Base-by-base conservation (phyloP, 345 rosid species). In the Leavenworthia alabamica region DNA sequence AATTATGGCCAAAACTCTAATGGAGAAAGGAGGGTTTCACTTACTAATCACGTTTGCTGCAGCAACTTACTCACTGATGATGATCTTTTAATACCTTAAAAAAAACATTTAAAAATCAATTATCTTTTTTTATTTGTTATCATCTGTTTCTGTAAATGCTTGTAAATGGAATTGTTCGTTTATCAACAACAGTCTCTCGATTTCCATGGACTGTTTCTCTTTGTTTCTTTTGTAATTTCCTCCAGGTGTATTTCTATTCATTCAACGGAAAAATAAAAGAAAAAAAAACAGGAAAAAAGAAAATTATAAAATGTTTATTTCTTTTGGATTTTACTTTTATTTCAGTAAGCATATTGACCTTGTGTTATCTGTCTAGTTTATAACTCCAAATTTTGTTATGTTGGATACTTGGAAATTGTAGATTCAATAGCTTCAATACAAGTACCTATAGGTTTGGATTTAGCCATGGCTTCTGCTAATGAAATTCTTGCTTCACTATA, bases 171-270 rank as follows among this genome's bases (percentile, higher is more conserved):
- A 13, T 41, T 68, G 66, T 73, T 64, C 71, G 60, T 60, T 70
- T 68, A 45, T 67, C 66, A 73, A 59, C 17, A 6, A 50, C 70
- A 71, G 75, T 71, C 75, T 68, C 55, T 64, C 70, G 54, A 78
- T 83, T 77, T 77, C 77, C 76, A 83, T 69, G 74, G 83, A 79
- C 79, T 70, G 76, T 58, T 58, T 57, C n/a, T 57, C 42, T 64
- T 64, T 56, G 58, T 26, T 48, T 40, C 60, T 49, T 67, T 64
- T 71, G 74, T 75, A 65, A 40, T 66, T 72, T 48, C 48, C 62
- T 72, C 69, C 78, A 68, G 75, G 71, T 83, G 83, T 81, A 81
- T 76, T 86, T 80, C 51, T 84, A 71, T 77, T 83, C 79, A 84
- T 88, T 86, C 81, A 72, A 79, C 78, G 3, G 44, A 32, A 37